phyloP scores from a whole-genome alignment of 176 grass and related monocot genomes.

The Aegilops umbellulata region DNA sequence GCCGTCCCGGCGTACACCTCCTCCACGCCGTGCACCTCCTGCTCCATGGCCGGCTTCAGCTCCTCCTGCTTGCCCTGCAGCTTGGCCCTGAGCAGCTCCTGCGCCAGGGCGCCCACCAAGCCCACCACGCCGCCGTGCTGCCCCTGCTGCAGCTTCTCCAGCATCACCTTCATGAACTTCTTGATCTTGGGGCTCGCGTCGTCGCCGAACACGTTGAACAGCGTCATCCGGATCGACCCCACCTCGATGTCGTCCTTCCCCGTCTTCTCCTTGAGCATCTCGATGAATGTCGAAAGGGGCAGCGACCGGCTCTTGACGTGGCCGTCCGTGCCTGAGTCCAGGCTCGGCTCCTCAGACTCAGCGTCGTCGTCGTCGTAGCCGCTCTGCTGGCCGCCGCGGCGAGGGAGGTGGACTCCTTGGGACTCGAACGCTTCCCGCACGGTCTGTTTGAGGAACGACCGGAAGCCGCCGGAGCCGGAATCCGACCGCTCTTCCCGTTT shows the following conservation, averaged over 20 bases:
- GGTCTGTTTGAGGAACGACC: conserved; percentile 34
- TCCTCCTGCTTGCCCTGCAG: conserved; percentile 47
- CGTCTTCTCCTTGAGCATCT: conserved; percentile 70
- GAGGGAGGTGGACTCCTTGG: conserved; percentile 34
- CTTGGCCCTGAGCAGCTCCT: conserved; percentile 74
- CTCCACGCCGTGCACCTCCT: conserved; percentile 34
- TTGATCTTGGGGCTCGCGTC: conserved; percentile 90
- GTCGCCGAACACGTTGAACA: conserved; percentile 75
- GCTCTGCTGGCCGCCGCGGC: conserved; percentile 7
- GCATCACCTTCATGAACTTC: conserved; percentile 76
- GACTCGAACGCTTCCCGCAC: conserved; percentile 41
- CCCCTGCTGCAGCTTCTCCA: conserved; percentile 52
- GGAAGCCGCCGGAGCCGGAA: conserved; percentile 25
- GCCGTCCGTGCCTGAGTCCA: background rate
- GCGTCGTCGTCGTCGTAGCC: background rate
- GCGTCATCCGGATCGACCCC: conserved; percentile 75
- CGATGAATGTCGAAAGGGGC: conserved; percentile 65
- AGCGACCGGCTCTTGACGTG: conserved; percentile 53
- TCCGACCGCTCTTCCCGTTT: conserved; percentile 21
- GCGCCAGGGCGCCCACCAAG: conserved; percentile 54
- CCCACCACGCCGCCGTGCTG: conserved; percentile 35
- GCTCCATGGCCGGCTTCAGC: conserved; percentile 35
- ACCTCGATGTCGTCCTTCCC: conserved; percentile 75
- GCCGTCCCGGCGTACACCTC: conserved; percentile 56
- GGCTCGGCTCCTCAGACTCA: background rate